Evolutionary conservation across 257 asterid species (phyloP), one percentile per base, ranked within the genome.

Genomic region (Solanum bulbocastanum): DNA sequence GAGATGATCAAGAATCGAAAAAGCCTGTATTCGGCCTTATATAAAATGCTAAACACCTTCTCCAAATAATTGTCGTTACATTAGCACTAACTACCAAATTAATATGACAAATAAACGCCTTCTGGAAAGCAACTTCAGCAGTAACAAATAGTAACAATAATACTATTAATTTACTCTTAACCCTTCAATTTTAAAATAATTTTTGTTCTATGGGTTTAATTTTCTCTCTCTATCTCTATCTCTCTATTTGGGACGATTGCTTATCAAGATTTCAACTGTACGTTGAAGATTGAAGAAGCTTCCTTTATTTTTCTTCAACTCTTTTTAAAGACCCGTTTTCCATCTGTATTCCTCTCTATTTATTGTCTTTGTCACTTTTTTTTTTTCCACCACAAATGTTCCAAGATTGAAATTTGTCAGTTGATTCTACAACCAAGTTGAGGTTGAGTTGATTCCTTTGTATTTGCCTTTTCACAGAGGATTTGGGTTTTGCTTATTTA

Each of bases 261-360:
- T 89, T 76, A 88, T 88, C 94, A 88, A 87, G 88, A 92, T 91
- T 91, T 92, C 90, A 91, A 90, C 93, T 90, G 92, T 68, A 83
- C 89, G 84, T 87, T 88, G 89, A 83, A 88, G 78, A 42, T 91
- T 86, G 89, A 75, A 90, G 86, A 82, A 82, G 30, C 85, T 81
- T 16, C 30, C 42, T 30, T 44, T 16, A 58, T 25, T 76, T 78
- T 44, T 44, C 7, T 32, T 9, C 40, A 82, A 20, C 44, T 87
- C 91, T 89, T 90, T 44, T 83, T 73, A 75, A 68, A 84, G 87
- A 73, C 92, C 89, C 88, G 60, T 89, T 88, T 89, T 79, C 84
- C 40, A 4, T 25, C 37, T 78, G 84, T 84, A 83, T 87, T 52
- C 86, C 58, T 81, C 88, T 82, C 42, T 52, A 8, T 46, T n/a